Evolutionary conservation across 2,329 filamentous ascomycete genomes (phyloP).

Genomic region (Phaeosphaeriaceae sp.): DNA sequence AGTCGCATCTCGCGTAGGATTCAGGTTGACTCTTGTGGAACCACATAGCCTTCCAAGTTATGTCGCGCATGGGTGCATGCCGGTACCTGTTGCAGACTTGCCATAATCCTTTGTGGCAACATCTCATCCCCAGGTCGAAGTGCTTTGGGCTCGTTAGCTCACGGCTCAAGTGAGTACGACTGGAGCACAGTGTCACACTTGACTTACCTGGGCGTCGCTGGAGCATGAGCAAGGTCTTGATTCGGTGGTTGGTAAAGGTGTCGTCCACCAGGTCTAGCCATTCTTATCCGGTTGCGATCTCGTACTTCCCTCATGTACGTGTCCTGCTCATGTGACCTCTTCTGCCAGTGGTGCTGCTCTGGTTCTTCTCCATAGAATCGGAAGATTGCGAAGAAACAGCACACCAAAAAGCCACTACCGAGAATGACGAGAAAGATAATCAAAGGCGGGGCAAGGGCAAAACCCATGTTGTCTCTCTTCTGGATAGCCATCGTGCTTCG

Average conservation of each 20-base stretch:
- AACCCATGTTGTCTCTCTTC: conserved; percentile 38
- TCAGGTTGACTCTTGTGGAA: neutral
- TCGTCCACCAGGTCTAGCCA: conserved; percentile 11
- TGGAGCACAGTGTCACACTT: neutral
- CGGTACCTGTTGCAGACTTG: neutral
- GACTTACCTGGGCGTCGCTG: conserved; percentile 21
- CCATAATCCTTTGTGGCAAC: neutral
- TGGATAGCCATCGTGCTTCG: conserved; percentile 16
- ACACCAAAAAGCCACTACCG: conserved; percentile 27
- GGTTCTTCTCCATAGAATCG: conserved; percentile 24
- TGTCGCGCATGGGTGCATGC: neutral
- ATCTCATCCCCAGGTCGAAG: conserved; percentile 19
- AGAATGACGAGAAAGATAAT: conserved; percentile 42
- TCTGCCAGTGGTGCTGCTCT: conserved; percentile 7
- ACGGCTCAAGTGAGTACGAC: neutral
- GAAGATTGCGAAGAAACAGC: conserved; percentile 28
- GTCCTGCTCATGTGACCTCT: conserved; percentile 33
- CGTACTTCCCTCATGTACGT: conserved; percentile 44
- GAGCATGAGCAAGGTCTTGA: conserved; percentile 16
- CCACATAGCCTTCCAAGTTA: neutral
- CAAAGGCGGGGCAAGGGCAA: conserved; percentile 28
- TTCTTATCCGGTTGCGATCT: conserved; percentile 28
- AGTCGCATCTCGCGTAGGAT: neutral
- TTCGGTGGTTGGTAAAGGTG: conserved; percentile 7
- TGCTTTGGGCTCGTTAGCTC: conserved; percentile 12